phyloP scores from a whole-genome alignment of 768 basidiomycete genomes.

The Auriscalpium microsporum region DNA sequence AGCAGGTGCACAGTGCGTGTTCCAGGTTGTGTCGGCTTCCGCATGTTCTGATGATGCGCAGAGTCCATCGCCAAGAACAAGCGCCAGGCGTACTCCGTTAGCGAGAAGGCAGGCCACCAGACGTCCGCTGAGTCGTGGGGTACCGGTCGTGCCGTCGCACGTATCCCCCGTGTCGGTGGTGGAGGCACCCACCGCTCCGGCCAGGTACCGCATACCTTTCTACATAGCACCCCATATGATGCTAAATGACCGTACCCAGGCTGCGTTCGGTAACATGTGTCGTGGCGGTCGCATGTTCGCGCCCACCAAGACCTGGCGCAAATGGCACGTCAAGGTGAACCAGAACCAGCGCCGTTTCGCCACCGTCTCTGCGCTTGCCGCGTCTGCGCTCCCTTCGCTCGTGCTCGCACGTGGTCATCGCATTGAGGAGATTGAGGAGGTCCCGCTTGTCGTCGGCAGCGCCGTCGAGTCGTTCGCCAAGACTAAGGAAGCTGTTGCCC shows the following conservation, averaged over 20 bases:
- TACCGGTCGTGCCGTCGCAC: slow-evolving; percentile 99
- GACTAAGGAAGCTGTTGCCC: slow-evolving; percentile 93
- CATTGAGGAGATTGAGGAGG: slow-evolving; percentile 94
- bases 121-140: slow-evolving; percentile 99
- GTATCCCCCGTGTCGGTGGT: slow-evolving; percentile 99
- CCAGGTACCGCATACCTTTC: slow-evolving; percentile 46
- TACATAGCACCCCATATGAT: neutral
- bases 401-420: slow-evolving; percentile 99
- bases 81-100: slow-evolving; percentile 94
- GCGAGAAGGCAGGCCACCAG: slow-evolving; percentile 97
- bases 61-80: slow-evolving; percentile 98
- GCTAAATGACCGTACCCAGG: slow-evolving; percentile 35
- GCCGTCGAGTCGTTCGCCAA: slow-evolving; percentile 82
- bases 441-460: slow-evolving; percentile 83
- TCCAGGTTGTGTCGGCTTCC: neutral
- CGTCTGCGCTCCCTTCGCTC: slow-evolving; percentile 94
- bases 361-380: slow-evolving; percentile 93
- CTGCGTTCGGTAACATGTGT: slow-evolving; percentile 99
- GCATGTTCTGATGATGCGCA: slow-evolving; percentile 27
- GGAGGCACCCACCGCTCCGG: slow-evolving; percentile 98
- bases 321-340: slow-evolving; percentile 99
- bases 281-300: slow-evolving; percentile 99
- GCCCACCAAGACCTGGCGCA: slow-evolving; percentile 98
- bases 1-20: slow-evolving; percentile 97
- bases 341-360: slow-evolving; percentile 99